Conservation (phyloP, 495 filamentous ascomycete genomes). For the Talaromyces borbonicus region DNA sequence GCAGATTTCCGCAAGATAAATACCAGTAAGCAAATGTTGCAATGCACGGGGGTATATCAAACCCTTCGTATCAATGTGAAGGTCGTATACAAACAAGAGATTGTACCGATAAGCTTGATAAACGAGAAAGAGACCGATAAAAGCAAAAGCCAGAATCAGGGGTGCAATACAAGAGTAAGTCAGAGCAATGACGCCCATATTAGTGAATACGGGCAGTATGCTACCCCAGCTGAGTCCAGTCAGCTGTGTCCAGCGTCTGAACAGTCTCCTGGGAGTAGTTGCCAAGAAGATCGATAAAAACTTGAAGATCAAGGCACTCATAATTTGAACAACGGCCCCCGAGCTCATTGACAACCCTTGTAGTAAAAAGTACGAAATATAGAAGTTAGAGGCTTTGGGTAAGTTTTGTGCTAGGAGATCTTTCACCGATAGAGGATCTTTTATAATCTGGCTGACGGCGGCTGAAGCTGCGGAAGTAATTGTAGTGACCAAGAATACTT, state of each 20-base stretch:
- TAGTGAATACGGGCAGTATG: slow-evolving; percentile 76
- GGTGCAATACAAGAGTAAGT: slow-evolving; percentile 82
- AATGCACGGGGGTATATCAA: slow-evolving; percentile 78
- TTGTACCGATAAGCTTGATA: slow-evolving; percentile 91
- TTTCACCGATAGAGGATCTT: slow-evolving; percentile 52
- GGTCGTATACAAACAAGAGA: slow-evolving; percentile 77
- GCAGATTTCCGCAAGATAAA: slow-evolving; percentile 76
- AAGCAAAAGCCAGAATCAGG: slow-evolving; percentile 72
- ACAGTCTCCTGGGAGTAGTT: slow-evolving; percentile 56
- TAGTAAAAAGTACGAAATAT: slow-evolving; percentile 84
- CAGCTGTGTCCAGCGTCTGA: slow-evolving; percentile 51
- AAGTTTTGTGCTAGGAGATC: slow-evolving; percentile 60
- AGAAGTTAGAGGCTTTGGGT: slow-evolving; percentile 79
- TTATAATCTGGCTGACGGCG: slow-evolving; percentile 49
- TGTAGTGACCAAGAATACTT: slow-evolving; percentile 81
- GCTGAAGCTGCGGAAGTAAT: slow-evolving; percentile 65
- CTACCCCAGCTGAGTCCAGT: slow-evolving; percentile 68
- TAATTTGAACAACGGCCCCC: slow-evolving; percentile 59
- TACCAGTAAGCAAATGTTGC: slow-evolving; percentile 73
- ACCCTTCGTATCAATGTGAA: slow-evolving; percentile 76
- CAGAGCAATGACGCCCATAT: slow-evolving; percentile 78
- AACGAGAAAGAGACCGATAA: slow-evolving; percentile 67
- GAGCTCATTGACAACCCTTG: slow-evolving; percentile 72
- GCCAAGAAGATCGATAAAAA: slow-evolving; percentile 59
- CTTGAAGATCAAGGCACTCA: slow-evolving; percentile 62